Evolutionary conservation across 2,329 filamentous ascomycete species (phyloP).

Genomic region (Penicillium sp.): DNA sequence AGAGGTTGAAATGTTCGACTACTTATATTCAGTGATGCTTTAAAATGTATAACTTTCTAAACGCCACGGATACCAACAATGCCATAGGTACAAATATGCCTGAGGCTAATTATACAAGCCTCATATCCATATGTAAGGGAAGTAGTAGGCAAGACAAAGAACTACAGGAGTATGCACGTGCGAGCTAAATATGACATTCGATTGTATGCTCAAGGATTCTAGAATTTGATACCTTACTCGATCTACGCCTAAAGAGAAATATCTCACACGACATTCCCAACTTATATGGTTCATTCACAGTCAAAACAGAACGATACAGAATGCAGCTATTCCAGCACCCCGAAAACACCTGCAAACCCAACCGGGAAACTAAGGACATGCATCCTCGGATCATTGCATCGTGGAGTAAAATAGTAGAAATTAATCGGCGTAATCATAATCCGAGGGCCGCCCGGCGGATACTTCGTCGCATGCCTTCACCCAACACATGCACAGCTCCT

Average conservation of each 20-base stretch:
- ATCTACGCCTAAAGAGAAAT: not conserved
- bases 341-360: not conserved
- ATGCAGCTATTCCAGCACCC: slow-evolving; percentile 3
- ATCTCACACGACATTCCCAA: slow-evolving; percentile 10
- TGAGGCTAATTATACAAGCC: not conserved
- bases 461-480: slow-evolving; percentile 76
- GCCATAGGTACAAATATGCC: not conserved
- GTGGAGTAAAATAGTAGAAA: slow-evolving; percentile 8
- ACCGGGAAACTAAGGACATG: slow-evolving; percentile 12
- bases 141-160: not conserved
- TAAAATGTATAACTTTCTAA: not conserved
- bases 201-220: too few relatives aligned
- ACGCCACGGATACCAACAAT: not conserved
- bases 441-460: slow-evolving; percentile 56
- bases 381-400: slow-evolving; percentile 28
- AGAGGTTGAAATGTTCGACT: not conserved
- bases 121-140: too few relatives aligned
- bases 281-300: not conserved
- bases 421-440: slow-evolving; percentile 1
- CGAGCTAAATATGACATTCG: too few relatives aligned
- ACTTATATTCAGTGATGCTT: slow-evolving; percentile 4
- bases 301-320: not conserved
- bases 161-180: too few relatives aligned
- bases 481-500: slow-evolving; percentile 70
- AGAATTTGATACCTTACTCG: not conserved